Base-by-base conservation (phyloP, 2,329 filamentous ascomycete genomes). In the Pseudogymnoascus sp. region DNA sequence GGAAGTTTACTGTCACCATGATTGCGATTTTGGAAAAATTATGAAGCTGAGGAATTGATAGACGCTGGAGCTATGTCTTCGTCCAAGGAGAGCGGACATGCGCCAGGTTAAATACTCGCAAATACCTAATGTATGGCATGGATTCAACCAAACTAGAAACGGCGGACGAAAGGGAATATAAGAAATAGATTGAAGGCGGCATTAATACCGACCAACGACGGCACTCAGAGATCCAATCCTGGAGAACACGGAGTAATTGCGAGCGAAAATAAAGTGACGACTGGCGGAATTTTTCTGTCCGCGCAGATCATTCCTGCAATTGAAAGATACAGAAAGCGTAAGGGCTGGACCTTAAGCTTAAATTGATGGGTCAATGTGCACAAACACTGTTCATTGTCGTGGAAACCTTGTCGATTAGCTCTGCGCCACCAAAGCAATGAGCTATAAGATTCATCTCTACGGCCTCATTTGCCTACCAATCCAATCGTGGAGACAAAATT, bases 201-300 rank as follows among this genome's bases (percentile, higher is more conserved):
- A 35, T 57, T 57, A 57, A 57, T 35, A 57, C 50, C 50, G 28
- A 57, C 50, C 50, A 57, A 57, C 50, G 26, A 57, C 10, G 50
- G 28, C n/a, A 57, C 28, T 33, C 50, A 4, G 50, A 21, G 26
- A 57, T 33, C 50, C 8, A 35, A 57, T 35, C n/a, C 15, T 57
- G n/a, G 50, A 57, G 17, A 57, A 19, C 10, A 33, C 50, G 50
- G 50, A 57, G 50, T 57, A 57, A 57, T 33, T 57, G 50, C 9
- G 50, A 57, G 50, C 50, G 50, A 57, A 19, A 57, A 57, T 57
- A 57, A 57, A 57, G 26, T 21, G 50, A 57, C n/a, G 7, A 57
- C 2, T 15, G 3, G 28, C 50, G 50, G 50, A 35, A 57, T 33
- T 57, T 57, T 7, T 57, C 28, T 57, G 50, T 33, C 28, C 50